phyloP scores from a whole-genome alignment of 2,329 filamentous ascomycete species.

The Aureobasidium sp. region DNA sequence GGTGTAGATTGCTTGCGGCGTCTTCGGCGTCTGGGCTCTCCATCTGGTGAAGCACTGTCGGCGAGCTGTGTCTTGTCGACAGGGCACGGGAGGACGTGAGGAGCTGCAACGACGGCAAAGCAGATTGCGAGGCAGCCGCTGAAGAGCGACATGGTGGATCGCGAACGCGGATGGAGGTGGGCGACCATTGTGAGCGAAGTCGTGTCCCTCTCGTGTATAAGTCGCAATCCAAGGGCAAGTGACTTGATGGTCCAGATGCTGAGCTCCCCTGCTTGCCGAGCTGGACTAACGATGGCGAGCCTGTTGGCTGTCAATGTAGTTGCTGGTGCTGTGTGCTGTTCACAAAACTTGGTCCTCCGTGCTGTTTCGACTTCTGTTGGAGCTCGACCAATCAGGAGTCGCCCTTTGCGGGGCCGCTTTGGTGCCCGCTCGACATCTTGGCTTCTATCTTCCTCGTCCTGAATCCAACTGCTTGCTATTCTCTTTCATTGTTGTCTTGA shows the following conservation, averaged over 20 bases:
- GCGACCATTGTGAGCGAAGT: conserved; percentile 23
- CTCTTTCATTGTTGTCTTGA: too few species aligned
- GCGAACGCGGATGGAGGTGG: conserved; percentile 84
- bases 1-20: conserved; percentile 35
- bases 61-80: conserved; percentile 67
- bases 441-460: neutral
- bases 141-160: conserved; percentile 89
- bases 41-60: conserved; percentile 48
- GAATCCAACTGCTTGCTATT: neutral
- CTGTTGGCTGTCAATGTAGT: neutral
- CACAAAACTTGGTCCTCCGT: neutral
- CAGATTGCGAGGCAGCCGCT: conserved; percentile 83
- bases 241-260: neutral
- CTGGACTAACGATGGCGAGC: neutral
- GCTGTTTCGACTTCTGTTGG: neutral
- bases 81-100: conserved; percentile 86
- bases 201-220: neutral
- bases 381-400: neutral
- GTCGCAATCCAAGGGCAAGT: neutral
- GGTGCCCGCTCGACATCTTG: neutral
- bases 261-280: neutral
- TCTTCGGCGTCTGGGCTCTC: conserved; percentile 31
- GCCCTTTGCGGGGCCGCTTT: neutral
- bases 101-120: conserved; percentile 85
- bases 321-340: neutral